phyloP scores from a whole-genome alignment of 139 green algal genomes.

The Closterium sp. region DNA sequence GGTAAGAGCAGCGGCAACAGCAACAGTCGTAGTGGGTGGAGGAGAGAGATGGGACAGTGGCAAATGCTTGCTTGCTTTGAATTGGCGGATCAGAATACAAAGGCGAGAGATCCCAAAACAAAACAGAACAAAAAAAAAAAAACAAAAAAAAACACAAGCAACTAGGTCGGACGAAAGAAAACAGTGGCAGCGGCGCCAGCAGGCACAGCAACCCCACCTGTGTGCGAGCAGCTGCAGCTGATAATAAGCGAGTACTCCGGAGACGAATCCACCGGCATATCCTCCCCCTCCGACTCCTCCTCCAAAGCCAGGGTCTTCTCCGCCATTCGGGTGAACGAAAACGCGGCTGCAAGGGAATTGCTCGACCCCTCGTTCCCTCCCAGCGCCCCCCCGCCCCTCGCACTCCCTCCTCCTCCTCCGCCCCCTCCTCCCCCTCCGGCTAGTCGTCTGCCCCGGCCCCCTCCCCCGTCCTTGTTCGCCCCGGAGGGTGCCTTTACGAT shows the following conservation, averaged over 20 bases:
- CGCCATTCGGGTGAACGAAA: not conserved
- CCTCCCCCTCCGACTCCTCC: not conserved
- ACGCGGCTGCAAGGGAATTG: not conserved
- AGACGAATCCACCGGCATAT: not conserved
- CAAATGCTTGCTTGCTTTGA: no score
- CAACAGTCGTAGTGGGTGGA: no score
- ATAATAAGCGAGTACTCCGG: slow-evolving; percentile 29
- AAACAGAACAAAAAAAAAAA: no score
- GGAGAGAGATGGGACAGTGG: no score
- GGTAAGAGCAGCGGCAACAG: no score
- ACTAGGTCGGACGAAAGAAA: no score
- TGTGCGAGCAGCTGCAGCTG: slow-evolving; percentile 21
- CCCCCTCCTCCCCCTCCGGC: not conserved
- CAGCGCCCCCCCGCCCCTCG: not conserved
- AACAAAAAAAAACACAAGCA: no score
- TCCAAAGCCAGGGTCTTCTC: not conserved
- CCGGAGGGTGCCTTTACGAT: not conserved
- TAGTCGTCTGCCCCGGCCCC: not conserved
- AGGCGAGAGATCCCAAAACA: no score
- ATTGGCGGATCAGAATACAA: no score
- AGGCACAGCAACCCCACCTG: no score
- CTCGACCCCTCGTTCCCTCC: not conserved
- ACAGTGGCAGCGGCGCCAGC: no score
- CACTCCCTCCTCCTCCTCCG: slow-evolving; percentile 4
- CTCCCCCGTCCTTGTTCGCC: not conserved